Evolutionary conservation across 2,329 filamentous ascomycete species (phyloP).

Genomic region (Colletotrichum sp.): DNA sequence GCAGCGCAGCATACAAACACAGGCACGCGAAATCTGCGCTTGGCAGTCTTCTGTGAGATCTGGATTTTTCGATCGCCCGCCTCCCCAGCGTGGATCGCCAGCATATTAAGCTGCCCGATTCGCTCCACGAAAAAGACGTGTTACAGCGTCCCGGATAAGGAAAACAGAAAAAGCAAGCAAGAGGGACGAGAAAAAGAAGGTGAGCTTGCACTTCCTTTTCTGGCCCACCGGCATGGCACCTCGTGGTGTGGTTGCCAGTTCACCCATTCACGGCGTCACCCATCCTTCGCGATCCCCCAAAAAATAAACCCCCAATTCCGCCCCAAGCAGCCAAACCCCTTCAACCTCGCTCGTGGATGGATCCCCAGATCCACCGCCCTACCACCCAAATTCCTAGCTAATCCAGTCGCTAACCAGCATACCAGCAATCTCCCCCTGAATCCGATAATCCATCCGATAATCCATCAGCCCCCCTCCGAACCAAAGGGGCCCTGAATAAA

Average conservation of each 20-base stretch:
- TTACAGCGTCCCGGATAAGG: background rate
- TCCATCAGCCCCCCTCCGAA: background rate
- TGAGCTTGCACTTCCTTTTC: conserved; percentile 11
- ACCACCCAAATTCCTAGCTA: conserved; percentile 18
- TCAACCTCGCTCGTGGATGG: conserved; percentile 17
- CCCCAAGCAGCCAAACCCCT: conserved; percentile 16
- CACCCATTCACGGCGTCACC: conserved; percentile 8
- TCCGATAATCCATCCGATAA: conserved; percentile 16
- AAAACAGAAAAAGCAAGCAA: background rate
- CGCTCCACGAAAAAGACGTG: background rate
- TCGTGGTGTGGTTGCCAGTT: background rate
- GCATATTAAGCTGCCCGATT: background rate
- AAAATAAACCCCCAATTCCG: background rate
- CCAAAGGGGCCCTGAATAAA: background rate
- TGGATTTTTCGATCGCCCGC: background rate
- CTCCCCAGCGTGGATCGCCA: background rate
- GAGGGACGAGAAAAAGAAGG: background rate
- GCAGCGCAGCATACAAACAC: background rate
- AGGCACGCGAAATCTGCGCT: background rate
- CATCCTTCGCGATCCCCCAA: background rate
- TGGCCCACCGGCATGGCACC: conserved; percentile 6
- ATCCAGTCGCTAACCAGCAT: conserved; percentile 10
- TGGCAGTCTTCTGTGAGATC: background rate
- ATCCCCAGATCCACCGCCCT: conserved; percentile 17
- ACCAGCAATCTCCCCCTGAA: conserved; percentile 22